phyloP scores from a whole-genome alignment of 805 yeast genomes.

The Myxozyma melibiosi region DNA sequence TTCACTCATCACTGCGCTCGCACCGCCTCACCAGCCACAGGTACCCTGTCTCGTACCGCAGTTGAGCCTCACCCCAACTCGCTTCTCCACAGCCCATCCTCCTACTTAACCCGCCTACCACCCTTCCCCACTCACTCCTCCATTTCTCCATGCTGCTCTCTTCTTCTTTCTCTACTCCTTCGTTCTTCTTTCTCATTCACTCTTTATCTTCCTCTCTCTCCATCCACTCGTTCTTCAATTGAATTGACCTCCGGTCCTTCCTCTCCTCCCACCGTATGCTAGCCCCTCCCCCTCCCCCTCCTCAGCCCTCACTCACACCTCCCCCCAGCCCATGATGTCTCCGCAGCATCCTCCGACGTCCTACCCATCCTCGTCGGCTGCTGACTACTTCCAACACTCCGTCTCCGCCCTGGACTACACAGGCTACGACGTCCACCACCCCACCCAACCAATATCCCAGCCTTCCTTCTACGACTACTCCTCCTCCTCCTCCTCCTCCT shows the following conservation, averaged over 20 bases:
- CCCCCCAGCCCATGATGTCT: slow-evolving; percentile 3
- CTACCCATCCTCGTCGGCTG: too few species aligned
- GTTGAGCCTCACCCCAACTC: neutral
- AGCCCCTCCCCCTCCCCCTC: neutral
- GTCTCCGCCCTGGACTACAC: neutral
- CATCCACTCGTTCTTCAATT: neutral
- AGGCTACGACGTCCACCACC: neutral
- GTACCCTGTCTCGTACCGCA: neutral
- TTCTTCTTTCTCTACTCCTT: neutral
- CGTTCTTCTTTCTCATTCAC: neutral
- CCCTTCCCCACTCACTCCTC: neutral
- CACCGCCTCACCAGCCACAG: neutral
- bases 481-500: neutral
- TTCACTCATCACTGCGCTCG: neutral
- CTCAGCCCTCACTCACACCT: neutral
- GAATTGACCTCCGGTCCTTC: neutral
- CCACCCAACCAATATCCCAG: neutral
- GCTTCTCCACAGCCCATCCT: neutral
- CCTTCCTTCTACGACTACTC: neutral
- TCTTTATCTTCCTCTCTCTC: neutral
- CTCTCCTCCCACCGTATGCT: neutral
- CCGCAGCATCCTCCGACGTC: slow-evolving; percentile 13
- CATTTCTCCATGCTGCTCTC: neutral
- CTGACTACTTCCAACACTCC: neutral
- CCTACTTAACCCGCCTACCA: neutral